phyloP scores from a whole-genome alignment of 129 eudicot genomes.

The Chrysanthemum makinoi region DNA sequence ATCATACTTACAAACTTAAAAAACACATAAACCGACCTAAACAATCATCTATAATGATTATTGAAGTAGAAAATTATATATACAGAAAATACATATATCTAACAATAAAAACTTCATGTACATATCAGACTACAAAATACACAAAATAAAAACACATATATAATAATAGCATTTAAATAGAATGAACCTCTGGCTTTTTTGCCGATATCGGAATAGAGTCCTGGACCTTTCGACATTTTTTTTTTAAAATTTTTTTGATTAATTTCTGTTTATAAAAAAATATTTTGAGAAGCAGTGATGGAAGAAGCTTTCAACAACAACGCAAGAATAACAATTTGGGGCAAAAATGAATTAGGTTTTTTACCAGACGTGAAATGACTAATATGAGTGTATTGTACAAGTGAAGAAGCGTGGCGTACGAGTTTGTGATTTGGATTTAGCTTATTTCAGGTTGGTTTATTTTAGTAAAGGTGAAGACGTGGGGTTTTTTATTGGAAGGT shows the following conservation, averaged over 20 bases:
- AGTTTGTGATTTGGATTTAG: background rate
- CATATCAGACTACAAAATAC: too few species aligned
- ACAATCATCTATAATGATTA: too few species aligned
- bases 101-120: too few species aligned
- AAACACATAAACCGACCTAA: too few species aligned
- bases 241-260: too few species aligned
- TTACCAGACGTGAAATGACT: background rate
- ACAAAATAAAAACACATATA: too few species aligned
- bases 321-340: too few species aligned
- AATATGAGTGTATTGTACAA: background rate
- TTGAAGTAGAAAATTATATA: too few species aligned
- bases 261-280: too few species aligned
- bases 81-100: too few species aligned
- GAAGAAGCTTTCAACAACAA: background rate
- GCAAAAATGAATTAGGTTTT: too few species aligned
- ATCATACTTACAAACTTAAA: too few species aligned
- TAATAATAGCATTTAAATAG: background rate
- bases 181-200: slow-evolving; percentile 63
- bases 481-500: background rate
- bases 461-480: background rate
- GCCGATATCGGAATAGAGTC: slow-evolving; percentile 84
- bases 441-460: background rate
- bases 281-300: background rate
- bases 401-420: background rate
- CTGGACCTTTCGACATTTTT: slow-evolving; percentile 81